Evolutionary conservation across 768 basidiomycete genomes (phyloP).

Genomic region (Auriculariales sp.): DNA sequence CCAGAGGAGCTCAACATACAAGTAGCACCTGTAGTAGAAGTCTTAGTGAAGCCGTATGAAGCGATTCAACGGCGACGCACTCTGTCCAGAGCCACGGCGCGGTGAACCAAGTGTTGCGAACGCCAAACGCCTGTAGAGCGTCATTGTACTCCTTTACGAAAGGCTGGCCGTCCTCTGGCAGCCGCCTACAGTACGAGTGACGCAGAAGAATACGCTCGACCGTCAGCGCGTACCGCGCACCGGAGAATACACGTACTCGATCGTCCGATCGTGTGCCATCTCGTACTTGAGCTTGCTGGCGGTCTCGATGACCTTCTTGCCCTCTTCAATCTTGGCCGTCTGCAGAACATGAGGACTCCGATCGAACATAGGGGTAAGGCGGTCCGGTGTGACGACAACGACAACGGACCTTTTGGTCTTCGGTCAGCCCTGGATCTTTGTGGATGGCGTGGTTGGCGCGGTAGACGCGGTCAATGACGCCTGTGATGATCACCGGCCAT

Average conservation of each 20-base stretch:
- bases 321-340: constrained; percentile 40
- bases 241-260: constrained; percentile 37
- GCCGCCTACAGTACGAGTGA: constrained; percentile 29
- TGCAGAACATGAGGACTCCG: too few relatives aligned
- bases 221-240: background rate
- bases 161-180: constrained; percentile 65
- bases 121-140: constrained; percentile 26
- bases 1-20: constrained; percentile 29
- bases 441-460: constrained; percentile 51
- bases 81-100: constrained; percentile 96
- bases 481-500: constrained; percentile 61
- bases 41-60: background rate
- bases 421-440: constrained; percentile 9
- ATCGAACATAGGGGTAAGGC: too few relatives aligned
- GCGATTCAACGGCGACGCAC: constrained; percentile 29
- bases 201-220: constrained; percentile 1
- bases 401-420: constrained; percentile 7
- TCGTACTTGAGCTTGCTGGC: constrained; percentile 73
- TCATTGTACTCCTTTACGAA: constrained; percentile 60
- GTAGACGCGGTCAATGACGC: constrained; percentile 62
- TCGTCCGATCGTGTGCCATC: constrained; percentile 61
- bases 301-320: constrained; percentile 59
- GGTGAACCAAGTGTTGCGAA: constrained; percentile 76
- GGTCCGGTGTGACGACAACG: background rate
- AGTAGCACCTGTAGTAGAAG: constrained; percentile 40